Percentiles rank a stretch among this genome's conserved stretches.
Evolutionary conservation across 495 filamentous ascomycete species (phyloP).

Genomic region (Tuber microsphaerosporum): DNA sequence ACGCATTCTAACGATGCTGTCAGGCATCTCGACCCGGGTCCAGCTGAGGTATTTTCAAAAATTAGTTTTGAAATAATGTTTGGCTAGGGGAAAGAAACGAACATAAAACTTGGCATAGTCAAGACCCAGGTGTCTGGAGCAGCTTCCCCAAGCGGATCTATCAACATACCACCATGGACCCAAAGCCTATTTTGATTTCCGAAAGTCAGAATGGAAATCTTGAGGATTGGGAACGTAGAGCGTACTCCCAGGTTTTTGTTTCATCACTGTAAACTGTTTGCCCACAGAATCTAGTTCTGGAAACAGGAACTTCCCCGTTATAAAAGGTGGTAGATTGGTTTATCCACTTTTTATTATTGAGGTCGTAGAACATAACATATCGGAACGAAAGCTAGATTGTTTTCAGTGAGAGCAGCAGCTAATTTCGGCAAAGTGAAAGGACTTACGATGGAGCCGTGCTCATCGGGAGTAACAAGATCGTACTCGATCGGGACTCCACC

Average conservation of each 20-base stretch:
- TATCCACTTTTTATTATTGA: conserved; percentile 14
- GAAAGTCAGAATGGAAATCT: not conserved
- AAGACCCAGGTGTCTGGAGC: conserved; percentile 20
- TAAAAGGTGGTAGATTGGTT: conserved; percentile 25
- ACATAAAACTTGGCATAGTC: conserved; percentile 28
- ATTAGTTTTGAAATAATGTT: not conserved
- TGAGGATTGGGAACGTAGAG: not conserved
- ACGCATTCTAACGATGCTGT: conserved; percentile 1
- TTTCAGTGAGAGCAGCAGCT: not conserved
- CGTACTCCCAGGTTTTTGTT: conserved; percentile 29
- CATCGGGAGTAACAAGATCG: conserved; percentile 7
- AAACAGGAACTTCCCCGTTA: conserved; percentile 8
- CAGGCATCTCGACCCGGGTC: conserved; percentile 10
- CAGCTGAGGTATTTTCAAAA: conserved; percentile 6
- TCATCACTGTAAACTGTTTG: conserved; percentile 16
- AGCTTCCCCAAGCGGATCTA: conserved; percentile 7
- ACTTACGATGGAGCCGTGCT: conserved; percentile 15
- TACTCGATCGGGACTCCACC: conserved; percentile 7
- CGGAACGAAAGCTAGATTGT: conserved; percentile 7
- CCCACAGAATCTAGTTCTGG: conserved; percentile 24
- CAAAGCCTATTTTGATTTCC: conserved; percentile 9
- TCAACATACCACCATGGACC: conserved; percentile 17
- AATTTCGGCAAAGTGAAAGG: not conserved
- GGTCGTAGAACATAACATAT: conserved; percentile 14
- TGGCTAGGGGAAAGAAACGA: not conserved